Evolutionary conservation across 2,329 filamentous ascomycete species (phyloP).

Genomic region (Arthrobotrys megalospora): DNA sequence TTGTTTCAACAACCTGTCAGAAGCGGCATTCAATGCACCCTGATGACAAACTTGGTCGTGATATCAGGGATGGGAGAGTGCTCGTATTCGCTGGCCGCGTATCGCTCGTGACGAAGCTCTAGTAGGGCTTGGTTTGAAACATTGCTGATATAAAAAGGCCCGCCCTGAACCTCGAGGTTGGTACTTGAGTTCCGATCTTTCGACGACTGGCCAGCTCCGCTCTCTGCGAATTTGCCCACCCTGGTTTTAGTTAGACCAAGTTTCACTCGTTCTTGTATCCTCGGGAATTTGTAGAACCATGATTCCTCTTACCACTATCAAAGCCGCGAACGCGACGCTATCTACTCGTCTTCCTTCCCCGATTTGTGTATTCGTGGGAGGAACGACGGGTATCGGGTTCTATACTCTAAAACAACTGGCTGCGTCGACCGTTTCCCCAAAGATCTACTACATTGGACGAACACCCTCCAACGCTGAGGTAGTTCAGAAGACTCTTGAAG

Average conservation of each 20-base stretch:
- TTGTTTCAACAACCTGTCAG: neutral
- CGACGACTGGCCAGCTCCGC: neutral
- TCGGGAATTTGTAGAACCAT: constrained; percentile 63
- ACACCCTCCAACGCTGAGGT: constrained; percentile 66
- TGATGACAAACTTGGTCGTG: no score
- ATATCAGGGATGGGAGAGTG: no score
- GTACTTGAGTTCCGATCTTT: constrained; percentile 17
- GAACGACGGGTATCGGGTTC: constrained; percentile 72
- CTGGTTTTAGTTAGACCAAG: no score
- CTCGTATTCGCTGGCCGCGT: neutral
- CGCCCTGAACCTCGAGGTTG: neutral
- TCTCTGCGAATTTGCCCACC: neutral
- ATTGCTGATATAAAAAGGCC: constrained; percentile 20
- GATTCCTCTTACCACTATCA: constrained; percentile 66
- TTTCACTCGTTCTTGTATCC: neutral
- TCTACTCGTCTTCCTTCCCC: constrained; percentile 68
- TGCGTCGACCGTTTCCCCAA: constrained; percentile 63
- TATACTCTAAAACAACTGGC: constrained; percentile 70
- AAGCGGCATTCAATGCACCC: neutral
- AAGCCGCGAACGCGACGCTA: constrained; percentile 67
- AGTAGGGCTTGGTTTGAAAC: neutral
- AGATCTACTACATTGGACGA: constrained; percentile 71
- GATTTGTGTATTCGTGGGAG: constrained; percentile 70
- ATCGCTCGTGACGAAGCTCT: constrained; percentile 2
- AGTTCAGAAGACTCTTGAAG: constrained; percentile 69